phyloP scores from a whole-genome alignment of 352 stramenopile genomes.

The Globisporangium lucens region DNA sequence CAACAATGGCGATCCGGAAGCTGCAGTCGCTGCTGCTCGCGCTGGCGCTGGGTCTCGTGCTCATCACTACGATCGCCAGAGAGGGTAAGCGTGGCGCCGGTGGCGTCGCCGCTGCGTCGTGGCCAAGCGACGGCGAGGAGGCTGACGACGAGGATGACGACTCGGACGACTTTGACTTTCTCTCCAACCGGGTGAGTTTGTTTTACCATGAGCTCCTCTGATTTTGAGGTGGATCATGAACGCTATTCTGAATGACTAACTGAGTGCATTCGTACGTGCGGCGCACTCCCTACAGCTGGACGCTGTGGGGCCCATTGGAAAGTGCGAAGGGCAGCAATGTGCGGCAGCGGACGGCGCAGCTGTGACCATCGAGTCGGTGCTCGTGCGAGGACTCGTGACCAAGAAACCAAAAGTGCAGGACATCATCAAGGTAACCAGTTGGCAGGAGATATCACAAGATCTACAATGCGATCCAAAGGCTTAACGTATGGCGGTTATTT shows the following conservation, averaged over 20 bases:
- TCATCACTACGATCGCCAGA: constrained; percentile 5
- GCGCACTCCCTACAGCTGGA: not conserved
- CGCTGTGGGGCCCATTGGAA: not conserved
- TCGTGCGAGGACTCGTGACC: constrained; percentile 49
- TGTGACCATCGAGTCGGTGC: constrained; percentile 28
- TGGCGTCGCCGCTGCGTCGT: not conserved
- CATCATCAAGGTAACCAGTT: constrained; percentile 29
- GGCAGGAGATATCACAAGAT: not conserved
- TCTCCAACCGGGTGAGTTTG: constrained; percentile 25
- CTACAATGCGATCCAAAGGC: not conserved
- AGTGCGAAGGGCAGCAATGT: constrained; percentile 36
- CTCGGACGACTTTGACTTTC: constrained; percentile 30
- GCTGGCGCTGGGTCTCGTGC: constrained; percentile 13
- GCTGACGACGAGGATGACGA: constrained; percentile 31
- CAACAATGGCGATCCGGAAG: constrained; percentile 11
- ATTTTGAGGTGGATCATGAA: not conserved
- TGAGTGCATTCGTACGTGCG: not conserved
- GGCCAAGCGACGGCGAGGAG: constrained; percentile 17
- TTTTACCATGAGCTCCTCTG: not conserved
- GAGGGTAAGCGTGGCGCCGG: not conserved
- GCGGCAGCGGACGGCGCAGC: constrained; percentile 10
- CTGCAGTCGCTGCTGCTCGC: constrained; percentile 8
- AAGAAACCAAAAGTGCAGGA: constrained; percentile 39
- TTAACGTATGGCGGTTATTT: not conserved
- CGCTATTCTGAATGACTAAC: not conserved